Base-by-base conservation (phyloP, 2,329 filamentous ascomycete species). In the Epicoccum nigrum region DNA sequence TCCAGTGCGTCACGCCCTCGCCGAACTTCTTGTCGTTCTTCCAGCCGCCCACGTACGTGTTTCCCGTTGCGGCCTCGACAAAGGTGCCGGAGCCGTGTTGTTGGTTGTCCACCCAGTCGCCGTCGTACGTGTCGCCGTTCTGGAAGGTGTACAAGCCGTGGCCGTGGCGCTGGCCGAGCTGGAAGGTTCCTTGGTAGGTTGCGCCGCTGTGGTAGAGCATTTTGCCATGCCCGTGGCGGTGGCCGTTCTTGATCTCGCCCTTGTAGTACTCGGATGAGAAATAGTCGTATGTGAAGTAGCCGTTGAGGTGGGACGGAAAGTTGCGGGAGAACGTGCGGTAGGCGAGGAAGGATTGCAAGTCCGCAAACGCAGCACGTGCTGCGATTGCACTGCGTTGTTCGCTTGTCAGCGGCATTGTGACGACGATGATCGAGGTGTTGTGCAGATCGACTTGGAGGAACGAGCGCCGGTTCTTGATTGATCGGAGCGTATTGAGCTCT, bases 61-160 rank as follows among this genome's bases (percentile, higher is more conserved):
- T 86, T 38, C 82, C 82, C 0, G 81, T 85, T 38, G 78, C 74
- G 25, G 75, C 76, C 58, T 85, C 81, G 25, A 82, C 73, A 51
- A 81, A 82, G 1, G 78, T 82, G 23, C 84, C 84, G 19, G 81
- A 77, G 4, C 84, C 84, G 56, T 85, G 79, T 48, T 83, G 80
- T 58, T 81, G 79, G 58, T 91, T 88, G 55, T 90, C 86, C 28
- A 75, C 76, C 69, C 86, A 83, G 48, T 87, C 67, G 33, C 78
- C 78, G 15, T 74, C 72, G 60, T 81, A 85, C 51, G 87, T 81
- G 44, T 85, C 85, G 55, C 84, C 85, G 72, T 96, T 84, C 20
- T 80, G 77, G 66, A 84, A 86, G 4, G 77, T 80, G 76, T 86
- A 82, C 11, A 75, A 75, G 42, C 84, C 84, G 43, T 79, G 74